A percentile compares a stretch with the other conserved stretches of the same genome.
Conservation (phyloP, 139 green algal genomes). For the Parachlorella kessleri region DNA sequence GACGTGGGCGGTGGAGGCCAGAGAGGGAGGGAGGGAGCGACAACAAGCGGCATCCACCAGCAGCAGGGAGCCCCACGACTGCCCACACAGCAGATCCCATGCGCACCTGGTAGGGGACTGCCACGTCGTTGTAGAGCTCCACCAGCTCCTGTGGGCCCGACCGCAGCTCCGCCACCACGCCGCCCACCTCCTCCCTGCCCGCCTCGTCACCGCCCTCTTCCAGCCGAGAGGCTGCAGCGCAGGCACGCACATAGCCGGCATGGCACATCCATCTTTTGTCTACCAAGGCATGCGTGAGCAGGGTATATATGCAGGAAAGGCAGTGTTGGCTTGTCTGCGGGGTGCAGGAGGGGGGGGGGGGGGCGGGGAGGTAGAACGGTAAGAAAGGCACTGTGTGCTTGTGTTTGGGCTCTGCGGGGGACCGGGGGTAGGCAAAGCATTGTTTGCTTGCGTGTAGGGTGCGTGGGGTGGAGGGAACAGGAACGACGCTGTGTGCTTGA, state of each 20-base stretch:
- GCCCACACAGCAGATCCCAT: conserved; percentile 4
- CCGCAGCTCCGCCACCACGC: conserved; percentile 38
- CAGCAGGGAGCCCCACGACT: background rate
- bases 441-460: background rate
- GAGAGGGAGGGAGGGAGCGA: too few relatives aligned
- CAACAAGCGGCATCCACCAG: too few relatives aligned
- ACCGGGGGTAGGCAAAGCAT: background rate
- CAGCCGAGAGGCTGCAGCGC: too few relatives aligned
- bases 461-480: background rate
- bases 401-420: background rate
- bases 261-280: too few relatives aligned
- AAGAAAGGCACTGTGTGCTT: background rate
- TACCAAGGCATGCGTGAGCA: too few relatives aligned
- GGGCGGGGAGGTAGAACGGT: background rate
- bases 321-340: background rate
- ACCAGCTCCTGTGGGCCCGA: conserved; percentile 43
- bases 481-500: background rate
- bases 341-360: background rate
- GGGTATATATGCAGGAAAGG: too few relatives aligned
- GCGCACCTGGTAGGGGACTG: conserved; percentile 51
- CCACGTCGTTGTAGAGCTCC: conserved; percentile 85
- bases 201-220: conserved; percentile 5
- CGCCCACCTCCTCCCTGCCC: conserved; percentile 7
- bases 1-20: too few relatives aligned
- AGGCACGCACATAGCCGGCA: too few relatives aligned